Evolutionary conservation across 257 asterid genomes (phyloP), one percentile per base, ranked within the genome.

Genomic region (Forsythia suspensa): DNA sequence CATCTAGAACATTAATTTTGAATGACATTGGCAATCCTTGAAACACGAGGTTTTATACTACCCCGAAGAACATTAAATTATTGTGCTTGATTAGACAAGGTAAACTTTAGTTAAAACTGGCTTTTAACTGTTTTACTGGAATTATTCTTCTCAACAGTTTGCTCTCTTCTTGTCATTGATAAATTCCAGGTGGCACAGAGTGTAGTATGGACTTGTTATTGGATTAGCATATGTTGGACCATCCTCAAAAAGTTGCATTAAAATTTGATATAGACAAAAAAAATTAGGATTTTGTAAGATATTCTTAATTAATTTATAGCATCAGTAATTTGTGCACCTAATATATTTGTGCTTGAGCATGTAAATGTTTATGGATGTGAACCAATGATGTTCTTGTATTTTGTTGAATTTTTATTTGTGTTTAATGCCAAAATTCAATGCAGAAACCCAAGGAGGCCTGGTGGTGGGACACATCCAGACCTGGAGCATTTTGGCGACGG

Each of bases 401-500:
- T 7, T 40, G 4, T 15, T 18, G 8, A 11, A 2, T 2, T 36
- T 11, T 51, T 51, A 4, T 51, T 74, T 9, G 0, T 51, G 46
- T 38, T 37, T 12, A 70, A 20, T 12, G 41, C n/a, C 5, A n/a
- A 13, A 51, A 74, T 74, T 40, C n/a, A 20, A n/a, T 82, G 76
- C 87, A 87, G 91, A 84, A 75, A 78, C 40, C 89, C 88, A 3
- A 77, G 86, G 81, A 67, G 86, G 78, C 92, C 92, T 1, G 84
- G 87, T n/a, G 67, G 80, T 1, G 84, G 87, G 65, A 83, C 82
- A 46, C 92, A 88, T 85, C 92, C 92, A 4, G 92, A 88, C 79
- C 75, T 88, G 71, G 80, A 86, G 42, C 88, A 79, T 66, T 88
- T 88, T 43, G 71, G 82, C 8, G 81, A 76, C 21, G 90, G 75